Evolutionary conservation across 2,329 filamentous ascomycete genomes (phyloP).

Genomic region (Macrophomina tecta): DNA sequence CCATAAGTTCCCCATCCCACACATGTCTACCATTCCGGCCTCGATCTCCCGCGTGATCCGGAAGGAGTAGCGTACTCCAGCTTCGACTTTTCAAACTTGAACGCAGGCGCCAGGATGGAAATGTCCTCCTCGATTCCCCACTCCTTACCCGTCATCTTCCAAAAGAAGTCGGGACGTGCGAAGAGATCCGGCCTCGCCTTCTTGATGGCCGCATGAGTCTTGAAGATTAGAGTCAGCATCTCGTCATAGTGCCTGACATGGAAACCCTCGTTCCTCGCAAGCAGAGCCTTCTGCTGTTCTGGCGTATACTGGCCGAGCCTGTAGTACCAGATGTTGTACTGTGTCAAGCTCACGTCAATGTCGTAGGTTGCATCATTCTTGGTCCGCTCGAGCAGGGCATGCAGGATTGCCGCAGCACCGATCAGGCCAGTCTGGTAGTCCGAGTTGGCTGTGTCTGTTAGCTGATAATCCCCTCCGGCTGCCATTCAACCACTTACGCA

Average conservation of each 20-base stretch:
- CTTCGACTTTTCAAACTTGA: constrained; percentile 24
- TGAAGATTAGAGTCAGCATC: constrained; percentile 23
- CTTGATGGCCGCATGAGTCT: constrained; percentile 10
- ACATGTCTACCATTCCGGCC: constrained; percentile 14
- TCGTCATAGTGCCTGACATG: constrained; percentile 27
- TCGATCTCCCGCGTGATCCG: constrained; percentile 22
- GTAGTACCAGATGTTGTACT: constrained; percentile 30
- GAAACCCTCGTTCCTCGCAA: constrained; percentile 21
- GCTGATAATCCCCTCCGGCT: not conserved
- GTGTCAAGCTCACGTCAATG: constrained; percentile 27
- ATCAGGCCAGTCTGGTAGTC: constrained; percentile 48
- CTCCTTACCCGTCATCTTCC: constrained; percentile 19
- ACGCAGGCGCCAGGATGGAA: constrained; percentile 17
- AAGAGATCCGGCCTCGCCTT: constrained; percentile 19
- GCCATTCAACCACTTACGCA: constrained; percentile 13
- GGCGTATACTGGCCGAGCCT: constrained; percentile 24
- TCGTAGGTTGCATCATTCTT: constrained; percentile 23
- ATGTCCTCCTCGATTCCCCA: constrained; percentile 26
- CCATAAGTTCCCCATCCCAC: not conserved
- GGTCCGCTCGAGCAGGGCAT: constrained; percentile 48
- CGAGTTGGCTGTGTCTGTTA: constrained; percentile 16
- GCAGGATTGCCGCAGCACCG: constrained; percentile 50
- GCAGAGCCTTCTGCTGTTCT: constrained; percentile 1
- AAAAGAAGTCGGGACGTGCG: constrained; percentile 17
- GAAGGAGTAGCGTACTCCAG: constrained; percentile 21